Percentiles rank a stretch among this genome's conserved stretches.
phyloP scores from a whole-genome alignment of 352 stramenopile genomes.

The Globisporangium recalcitrans region DNA sequence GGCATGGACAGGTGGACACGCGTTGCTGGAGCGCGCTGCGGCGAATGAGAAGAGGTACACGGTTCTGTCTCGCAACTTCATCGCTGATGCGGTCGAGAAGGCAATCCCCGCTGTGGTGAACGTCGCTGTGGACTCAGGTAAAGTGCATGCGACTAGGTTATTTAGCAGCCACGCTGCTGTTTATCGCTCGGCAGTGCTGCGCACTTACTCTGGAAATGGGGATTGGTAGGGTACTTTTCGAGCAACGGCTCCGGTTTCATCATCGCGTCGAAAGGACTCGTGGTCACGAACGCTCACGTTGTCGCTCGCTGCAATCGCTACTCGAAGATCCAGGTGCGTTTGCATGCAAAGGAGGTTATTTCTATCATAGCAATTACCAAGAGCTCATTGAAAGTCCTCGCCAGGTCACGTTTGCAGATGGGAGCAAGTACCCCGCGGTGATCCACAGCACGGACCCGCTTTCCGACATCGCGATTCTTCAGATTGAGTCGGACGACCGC shows the following conservation, averaged over 20 bases:
- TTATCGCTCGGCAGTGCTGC: not conserved
- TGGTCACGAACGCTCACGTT: constrained; percentile 93
- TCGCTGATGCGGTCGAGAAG: constrained; percentile 87
- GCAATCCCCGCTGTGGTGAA: constrained; percentile 88
- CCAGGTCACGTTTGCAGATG: constrained; percentile 82
- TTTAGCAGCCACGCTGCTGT: not conserved
- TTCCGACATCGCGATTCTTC: constrained; percentile 90
- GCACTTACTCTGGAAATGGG: not conserved
- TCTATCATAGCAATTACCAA: too few species aligned
- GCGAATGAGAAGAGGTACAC: constrained; percentile 8
- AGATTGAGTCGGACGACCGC: constrained; percentile 60
- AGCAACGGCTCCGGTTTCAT: constrained; percentile 92
- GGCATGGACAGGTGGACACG: constrained; percentile 13
- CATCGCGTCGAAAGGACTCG: constrained; percentile 77
- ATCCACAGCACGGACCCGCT: constrained; percentile 84
- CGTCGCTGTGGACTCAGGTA: constrained; percentile 70
- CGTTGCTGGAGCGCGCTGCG: constrained; percentile 20
- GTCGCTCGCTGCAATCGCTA: constrained; percentile 78
- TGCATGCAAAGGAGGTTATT: too few species aligned
- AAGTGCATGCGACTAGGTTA: not conserved
- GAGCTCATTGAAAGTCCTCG: too few species aligned
- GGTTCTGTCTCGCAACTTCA: constrained; percentile 73
- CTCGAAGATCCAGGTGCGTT: constrained; percentile 67
- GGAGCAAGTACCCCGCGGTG: constrained; percentile 62
- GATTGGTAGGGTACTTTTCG: constrained; percentile 41